Evolutionary conservation across 805 yeast species (phyloP).

Genomic region (Yarrowia sp.): DNA sequence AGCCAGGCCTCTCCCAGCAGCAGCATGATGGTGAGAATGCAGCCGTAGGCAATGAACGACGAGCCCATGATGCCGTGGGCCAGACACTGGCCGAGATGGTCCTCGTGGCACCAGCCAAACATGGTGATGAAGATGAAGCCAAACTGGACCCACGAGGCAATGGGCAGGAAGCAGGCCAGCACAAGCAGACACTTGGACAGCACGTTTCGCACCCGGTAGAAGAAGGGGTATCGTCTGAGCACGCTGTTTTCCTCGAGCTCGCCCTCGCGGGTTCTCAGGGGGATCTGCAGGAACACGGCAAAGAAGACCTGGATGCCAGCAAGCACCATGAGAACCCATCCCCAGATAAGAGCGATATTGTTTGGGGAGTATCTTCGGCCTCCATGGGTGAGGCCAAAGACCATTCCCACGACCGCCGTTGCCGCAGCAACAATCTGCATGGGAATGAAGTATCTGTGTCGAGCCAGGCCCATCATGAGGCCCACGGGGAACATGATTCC

Average conservation of each 20-base stretch:
- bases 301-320: constrained; percentile 48
- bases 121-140: constrained; percentile 83
- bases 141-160: constrained; percentile 76
- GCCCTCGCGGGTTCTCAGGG: constrained; percentile 22
- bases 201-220: constrained; percentile 48
- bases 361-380: constrained; percentile 50
- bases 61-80: constrained; percentile 98
- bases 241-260: constrained; percentile 47
- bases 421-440: constrained; percentile 50
- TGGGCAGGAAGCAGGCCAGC: constrained; percentile 51
- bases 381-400: constrained; percentile 52
- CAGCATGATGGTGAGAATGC: constrained; percentile 68
- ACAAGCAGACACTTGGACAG: constrained; percentile 44
- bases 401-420: constrained; percentile 51
- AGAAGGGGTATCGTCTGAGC: constrained; percentile 49
- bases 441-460: constrained; percentile 51
- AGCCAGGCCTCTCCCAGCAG: constrained; percentile 69
- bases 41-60: constrained; percentile 82
- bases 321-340: constrained; percentile 49
- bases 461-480: constrained; percentile 52
- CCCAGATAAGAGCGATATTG: constrained; percentile 51
- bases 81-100: constrained; percentile 90
- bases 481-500: constrained; percentile 54
- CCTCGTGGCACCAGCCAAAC: constrained; percentile 80
- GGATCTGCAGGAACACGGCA: constrained; percentile 49